These are phyloP conservation scores for Hagleromyces aurorensis DNA, from an alignment of 805 yeast species.

Conservation along the genomic window DNA sequence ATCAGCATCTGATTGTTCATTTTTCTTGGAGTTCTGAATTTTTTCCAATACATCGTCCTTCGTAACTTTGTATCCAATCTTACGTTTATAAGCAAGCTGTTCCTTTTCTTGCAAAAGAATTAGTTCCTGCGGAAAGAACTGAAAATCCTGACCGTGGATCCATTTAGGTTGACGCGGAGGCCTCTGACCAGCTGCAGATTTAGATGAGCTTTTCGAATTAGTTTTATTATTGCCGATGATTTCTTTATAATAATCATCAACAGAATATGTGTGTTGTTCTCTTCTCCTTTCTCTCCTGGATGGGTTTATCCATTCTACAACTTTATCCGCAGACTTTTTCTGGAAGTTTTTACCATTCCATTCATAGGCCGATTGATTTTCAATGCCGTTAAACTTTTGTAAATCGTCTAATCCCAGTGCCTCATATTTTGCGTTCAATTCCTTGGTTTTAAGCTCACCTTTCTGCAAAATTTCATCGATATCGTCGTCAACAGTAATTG, in stretches of 20 bases:
- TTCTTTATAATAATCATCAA: constrained; percentile 70
- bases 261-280: constrained; percentile 69
- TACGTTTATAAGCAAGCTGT: constrained; percentile 53
- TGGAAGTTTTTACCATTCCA: constrained; percentile 84
- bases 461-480: constrained; percentile 73
- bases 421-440: constrained; percentile 72
- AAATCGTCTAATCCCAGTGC: constrained; percentile 87
- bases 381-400: constrained; percentile 66
- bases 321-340: constrained; percentile 32
- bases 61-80: constrained; percentile 50
- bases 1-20: constrained; percentile 24
- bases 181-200: constrained; percentile 36
- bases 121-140: constrained; percentile 55
- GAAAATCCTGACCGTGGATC: constrained; percentile 62
- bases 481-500: constrained; percentile 43
- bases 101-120: constrained; percentile 52
- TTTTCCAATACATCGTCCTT: constrained; percentile 50
- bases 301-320: constrained; percentile 61
- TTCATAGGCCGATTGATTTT: constrained; percentile 85
- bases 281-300: constrained; percentile 51
- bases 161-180: constrained; percentile 55
- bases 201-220: constrained; percentile 19
- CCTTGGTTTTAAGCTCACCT: constrained; percentile 77
- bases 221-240: constrained; percentile 35
- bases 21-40: constrained; percentile 44